These are phyloP conservation scores for Pugionium cornutum DNA, from an alignment of 345 rosid genomes.

Conservation along the genomic window DNA sequence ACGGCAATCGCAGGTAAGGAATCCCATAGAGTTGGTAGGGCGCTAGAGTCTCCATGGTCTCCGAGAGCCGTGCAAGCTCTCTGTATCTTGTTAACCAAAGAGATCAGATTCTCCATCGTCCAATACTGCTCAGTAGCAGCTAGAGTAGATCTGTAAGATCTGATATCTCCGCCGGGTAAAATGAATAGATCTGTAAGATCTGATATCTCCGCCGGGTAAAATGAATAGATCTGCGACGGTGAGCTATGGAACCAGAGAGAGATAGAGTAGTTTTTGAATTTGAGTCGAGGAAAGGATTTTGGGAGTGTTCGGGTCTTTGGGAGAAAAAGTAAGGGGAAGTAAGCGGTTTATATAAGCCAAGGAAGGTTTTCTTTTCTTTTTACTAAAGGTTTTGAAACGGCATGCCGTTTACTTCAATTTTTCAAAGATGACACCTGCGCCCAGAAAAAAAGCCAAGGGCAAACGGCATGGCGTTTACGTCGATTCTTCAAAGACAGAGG, in stretches of 20 bases:
- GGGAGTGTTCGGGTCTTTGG: background rate
- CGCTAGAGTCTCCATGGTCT: slow-evolving; percentile 86
- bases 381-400: no score
- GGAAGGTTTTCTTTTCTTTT: background rate
- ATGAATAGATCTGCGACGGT: slow-evolving; percentile 35
- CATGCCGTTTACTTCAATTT: no score
- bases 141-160: slow-evolving; percentile 33
- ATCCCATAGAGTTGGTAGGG: slow-evolving; percentile 98
- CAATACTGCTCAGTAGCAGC: slow-evolving; percentile 10
- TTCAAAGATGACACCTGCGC: no score
- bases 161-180: slow-evolving; percentile 16
- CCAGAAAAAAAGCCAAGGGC: no score
- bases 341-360: slow-evolving; percentile 18
- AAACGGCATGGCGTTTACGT: slow-evolving; percentile 23
- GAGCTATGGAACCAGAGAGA: slow-evolving; percentile 21
- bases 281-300: slow-evolving; percentile 4
- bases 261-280: slow-evolving; percentile 31
- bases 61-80: slow-evolving; percentile 99
- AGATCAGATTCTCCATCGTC: slow-evolving; percentile 87
- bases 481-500: background rate
- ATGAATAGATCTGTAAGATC: slow-evolving; percentile 38
- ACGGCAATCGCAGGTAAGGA: slow-evolving; percentile 95
- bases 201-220: background rate
- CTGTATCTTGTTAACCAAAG: slow-evolving; percentile 92
- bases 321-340: background rate